Evolutionary conservation across 352 stramenopile species (phyloP), one percentile per base, ranked within the genome.

Genomic region (Globisporangium megalacanthum): DNA sequence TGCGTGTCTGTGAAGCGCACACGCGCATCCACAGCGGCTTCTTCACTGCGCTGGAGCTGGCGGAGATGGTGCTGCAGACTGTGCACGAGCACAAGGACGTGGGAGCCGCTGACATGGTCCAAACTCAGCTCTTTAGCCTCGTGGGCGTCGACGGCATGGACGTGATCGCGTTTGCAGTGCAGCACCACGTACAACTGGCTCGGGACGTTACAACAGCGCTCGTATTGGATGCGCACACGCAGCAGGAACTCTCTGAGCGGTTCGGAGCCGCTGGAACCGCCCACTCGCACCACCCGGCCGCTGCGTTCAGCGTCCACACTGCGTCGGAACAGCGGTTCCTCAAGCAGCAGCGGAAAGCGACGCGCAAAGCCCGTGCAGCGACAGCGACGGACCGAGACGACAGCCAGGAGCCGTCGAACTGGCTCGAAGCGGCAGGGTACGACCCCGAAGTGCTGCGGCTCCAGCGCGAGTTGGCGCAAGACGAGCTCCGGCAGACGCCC

Each of bases 131-230:
- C 49, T 94, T 94, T 54, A 76, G 82, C 2, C 82, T 94, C 45
- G 77, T 94, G 1, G 84, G 84, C n/a, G 81, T 89, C 17, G 82
- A 94, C 49, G 82, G 84, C 61, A 89, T 94, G 78, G 82, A 92
- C 36, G 60, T 94, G 13, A 94, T 94, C 55, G 72, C 83, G 11
- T 90, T 92, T 50, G 73, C 79, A 37, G 65, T 89, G 39, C 78
- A 89, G 56, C 72, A 87, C 35, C 53, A 75, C 51, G 37, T 69
- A 22, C 65, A 72, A 11, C 54, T 86, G 3, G 55, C 49, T 10
- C 58, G 44, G 7, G 49, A 25, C 42, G 70, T 77, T 22, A 83
- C 62, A 1, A 70, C 67, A 17, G 60, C 73, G 58, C 62, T 72
- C 47, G 60, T 86, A 20, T 61, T 77, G 45, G 71, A 89, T 3